phyloP scores from a whole-genome alignment of 2,329 filamentous ascomycete genomes.

The Aureobasidium lini region DNA sequence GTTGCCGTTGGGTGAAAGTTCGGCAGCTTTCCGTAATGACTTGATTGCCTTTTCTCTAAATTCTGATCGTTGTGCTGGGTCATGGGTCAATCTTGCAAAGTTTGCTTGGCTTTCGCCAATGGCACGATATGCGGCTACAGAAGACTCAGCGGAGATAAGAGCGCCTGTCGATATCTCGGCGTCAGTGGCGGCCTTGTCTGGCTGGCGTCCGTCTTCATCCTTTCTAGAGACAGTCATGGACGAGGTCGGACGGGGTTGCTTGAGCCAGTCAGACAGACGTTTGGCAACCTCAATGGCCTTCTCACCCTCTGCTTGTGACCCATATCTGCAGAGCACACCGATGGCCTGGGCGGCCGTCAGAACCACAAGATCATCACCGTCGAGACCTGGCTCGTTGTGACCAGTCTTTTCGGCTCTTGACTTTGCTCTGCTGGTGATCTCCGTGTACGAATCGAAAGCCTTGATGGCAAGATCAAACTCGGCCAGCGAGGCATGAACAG shows the following conservation, averaged over 20 bases:
- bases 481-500: constrained; percentile 75
- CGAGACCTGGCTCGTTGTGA: constrained; percentile 61
- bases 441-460: constrained; percentile 84
- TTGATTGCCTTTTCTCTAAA: constrained; percentile 73
- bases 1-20: constrained; percentile 16
- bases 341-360: constrained; percentile 75
- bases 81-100: constrained; percentile 76
- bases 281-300: constrained; percentile 66
- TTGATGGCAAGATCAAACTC: constrained; percentile 90
- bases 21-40: constrained; percentile 28
- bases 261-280: constrained; percentile 68
- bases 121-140: constrained; percentile 71
- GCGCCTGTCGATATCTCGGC: constrained; percentile 28
- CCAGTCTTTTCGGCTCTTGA: constrained; percentile 70
- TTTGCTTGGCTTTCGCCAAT: constrained; percentile 80
- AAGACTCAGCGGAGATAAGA: constrained; percentile 49
- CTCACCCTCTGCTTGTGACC: constrained; percentile 64
- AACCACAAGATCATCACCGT: constrained; percentile 69
- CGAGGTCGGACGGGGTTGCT: constrained; percentile 43
- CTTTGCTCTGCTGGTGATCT: constrained; percentile 79
- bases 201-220: not conserved
- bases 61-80: constrained; percentile 61
- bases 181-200: constrained; percentile 22
- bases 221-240: constrained; percentile 15
- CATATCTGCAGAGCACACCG: constrained; percentile 73